A percentile compares a stretch with the other conserved stretches of the same genome.
phyloP scores from a whole-genome alignment of 73 alveolate genomes.

The Symbiodinium pilosum region DNA sequence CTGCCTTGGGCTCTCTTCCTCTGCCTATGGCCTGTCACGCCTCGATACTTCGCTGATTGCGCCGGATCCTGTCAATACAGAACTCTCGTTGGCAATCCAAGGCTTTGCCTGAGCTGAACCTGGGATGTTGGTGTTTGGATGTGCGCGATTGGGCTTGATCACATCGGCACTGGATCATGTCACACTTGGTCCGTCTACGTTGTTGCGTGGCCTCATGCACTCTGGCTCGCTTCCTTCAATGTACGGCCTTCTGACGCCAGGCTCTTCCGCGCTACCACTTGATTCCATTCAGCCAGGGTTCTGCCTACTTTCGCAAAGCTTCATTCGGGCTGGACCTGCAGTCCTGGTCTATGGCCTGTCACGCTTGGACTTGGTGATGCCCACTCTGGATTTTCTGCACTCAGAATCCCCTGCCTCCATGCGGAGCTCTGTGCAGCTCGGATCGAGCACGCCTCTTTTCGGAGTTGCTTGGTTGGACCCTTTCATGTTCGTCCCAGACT shows the following conservation, averaged over 20 bases:
- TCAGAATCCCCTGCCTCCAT: background rate
- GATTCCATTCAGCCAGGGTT: background rate
- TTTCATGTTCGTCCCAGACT: background rate
- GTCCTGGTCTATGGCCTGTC: slow-evolving; percentile 43
- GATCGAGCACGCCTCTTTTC: background rate
- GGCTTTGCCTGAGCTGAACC: background rate
- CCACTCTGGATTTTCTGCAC: slow-evolving; percentile 3
- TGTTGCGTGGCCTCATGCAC: background rate
- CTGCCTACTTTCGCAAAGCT: background rate
- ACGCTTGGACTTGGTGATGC: background rate
- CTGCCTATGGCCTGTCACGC: slow-evolving; percentile 31
- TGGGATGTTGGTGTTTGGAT: slow-evolving; percentile 4
- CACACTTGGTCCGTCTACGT: background rate
- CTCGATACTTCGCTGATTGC: background rate
- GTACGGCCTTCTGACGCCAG: slow-evolving; percentile 53
- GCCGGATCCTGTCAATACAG: slow-evolving; percentile 30
- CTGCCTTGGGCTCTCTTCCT: background rate
- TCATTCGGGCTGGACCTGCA: background rate
- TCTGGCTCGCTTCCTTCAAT: background rate
- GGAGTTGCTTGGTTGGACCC: slow-evolving; percentile 14
- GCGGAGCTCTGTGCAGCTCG: background rate
- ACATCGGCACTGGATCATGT: slow-evolving; percentile 19
- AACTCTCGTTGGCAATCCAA: background rate
- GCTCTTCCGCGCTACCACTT: background rate
- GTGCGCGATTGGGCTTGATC: slow-evolving; percentile 18